phyloP scores from a whole-genome alignment of 1,284 basidiomycete genomes.

The Ustilago esculenta region DNA sequence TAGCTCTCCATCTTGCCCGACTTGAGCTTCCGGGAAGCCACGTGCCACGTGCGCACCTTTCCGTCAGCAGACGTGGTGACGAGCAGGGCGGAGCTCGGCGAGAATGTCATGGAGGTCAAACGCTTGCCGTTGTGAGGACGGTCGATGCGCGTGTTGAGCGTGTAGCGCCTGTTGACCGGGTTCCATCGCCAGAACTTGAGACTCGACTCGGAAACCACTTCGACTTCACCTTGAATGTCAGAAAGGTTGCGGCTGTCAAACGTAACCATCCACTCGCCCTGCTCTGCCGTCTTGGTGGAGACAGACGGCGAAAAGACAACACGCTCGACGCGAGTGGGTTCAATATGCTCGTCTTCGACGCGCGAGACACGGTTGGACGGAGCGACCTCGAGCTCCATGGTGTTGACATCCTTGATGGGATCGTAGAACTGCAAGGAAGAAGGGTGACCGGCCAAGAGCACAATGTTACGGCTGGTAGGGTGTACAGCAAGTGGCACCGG shows the following conservation, averaged over 20 bases:
- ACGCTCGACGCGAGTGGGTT: conserved; percentile 80
- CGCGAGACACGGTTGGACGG: conserved; percentile 91
- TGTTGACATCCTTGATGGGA: conserved; percentile 75
- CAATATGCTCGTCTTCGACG: conserved; percentile 80
- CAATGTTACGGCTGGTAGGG: conserved; percentile 63
- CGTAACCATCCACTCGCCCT: conserved; percentile 86
- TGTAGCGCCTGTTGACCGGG: conserved; percentile 60
- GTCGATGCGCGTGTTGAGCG: conserved; percentile 87
- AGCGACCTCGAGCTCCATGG: conserved; percentile 89
- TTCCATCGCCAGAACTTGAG: conserved; percentile 94
- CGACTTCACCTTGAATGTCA: conserved; percentile 18
- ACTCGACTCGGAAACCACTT: conserved; percentile 79
- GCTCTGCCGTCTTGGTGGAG: conserved; percentile 21
- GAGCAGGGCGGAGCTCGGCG: conserved; percentile 68
- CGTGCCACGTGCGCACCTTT: conserved; percentile 76
- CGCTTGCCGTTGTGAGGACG: conserved; percentile 79
- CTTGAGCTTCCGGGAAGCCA: conserved; percentile 50
- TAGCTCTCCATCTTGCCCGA: conserved; percentile 53
- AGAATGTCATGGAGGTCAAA: conserved; percentile 78
- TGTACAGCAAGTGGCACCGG: conserved; percentile 59
- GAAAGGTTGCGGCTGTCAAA: conserved; percentile 75
- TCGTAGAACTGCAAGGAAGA: conserved; percentile 93
- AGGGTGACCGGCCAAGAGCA: conserved; percentile 91
- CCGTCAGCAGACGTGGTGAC: conserved; percentile 77
- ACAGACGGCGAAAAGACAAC: conserved; percentile 73